These are phyloP conservation scores for Boeremia exigua DNA, from an alignment of 2,329 filamentous ascomycete species.

Conservation along the genomic window DNA sequence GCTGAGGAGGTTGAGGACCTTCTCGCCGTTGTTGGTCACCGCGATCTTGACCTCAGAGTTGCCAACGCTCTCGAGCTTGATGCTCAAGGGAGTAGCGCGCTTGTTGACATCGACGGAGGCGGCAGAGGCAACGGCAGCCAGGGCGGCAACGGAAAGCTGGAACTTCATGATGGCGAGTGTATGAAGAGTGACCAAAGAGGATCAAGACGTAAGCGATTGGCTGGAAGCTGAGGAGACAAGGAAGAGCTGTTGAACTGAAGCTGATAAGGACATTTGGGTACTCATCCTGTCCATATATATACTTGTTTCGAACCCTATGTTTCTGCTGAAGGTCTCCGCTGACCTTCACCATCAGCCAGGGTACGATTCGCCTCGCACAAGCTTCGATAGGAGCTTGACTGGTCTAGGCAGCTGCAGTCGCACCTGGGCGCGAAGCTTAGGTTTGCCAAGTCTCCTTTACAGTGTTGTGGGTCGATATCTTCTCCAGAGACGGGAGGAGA, in stretches of 20 bases:
- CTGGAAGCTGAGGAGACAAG: conserved; percentile 12
- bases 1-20: conserved; percentile 60
- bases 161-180: conserved; percentile 37
- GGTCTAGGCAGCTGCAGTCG: conserved; percentile 30
- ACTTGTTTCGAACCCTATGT: conserved; percentile 7
- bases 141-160: conserved; percentile 35
- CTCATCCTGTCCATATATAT: conserved; percentile 29
- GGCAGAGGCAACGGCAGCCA: conserved; percentile 36
- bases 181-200: conserved; percentile 12
- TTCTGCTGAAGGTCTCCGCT: not conserved
- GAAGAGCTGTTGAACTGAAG: conserved; percentile 28
- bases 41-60: conserved; percentile 62
- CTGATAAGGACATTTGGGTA: conserved; percentile 22
- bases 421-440: conserved; percentile 28
- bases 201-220: conserved; percentile 8
- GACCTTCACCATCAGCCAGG: not conserved
- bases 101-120: conserved; percentile 38
- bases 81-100: conserved; percentile 44
- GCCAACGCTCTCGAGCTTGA: conserved; percentile 55
- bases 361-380: conserved; percentile 20
- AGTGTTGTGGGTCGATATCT: conserved; percentile 23
- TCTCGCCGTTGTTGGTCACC: conserved; percentile 61
- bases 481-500: conserved; percentile 16
- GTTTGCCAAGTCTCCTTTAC: conserved; percentile 26
- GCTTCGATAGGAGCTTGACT: conserved; percentile 27